Evolutionary conservation across 345 rosid genomes (phyloP).

Genomic region (Citrus unshiu): DNA sequence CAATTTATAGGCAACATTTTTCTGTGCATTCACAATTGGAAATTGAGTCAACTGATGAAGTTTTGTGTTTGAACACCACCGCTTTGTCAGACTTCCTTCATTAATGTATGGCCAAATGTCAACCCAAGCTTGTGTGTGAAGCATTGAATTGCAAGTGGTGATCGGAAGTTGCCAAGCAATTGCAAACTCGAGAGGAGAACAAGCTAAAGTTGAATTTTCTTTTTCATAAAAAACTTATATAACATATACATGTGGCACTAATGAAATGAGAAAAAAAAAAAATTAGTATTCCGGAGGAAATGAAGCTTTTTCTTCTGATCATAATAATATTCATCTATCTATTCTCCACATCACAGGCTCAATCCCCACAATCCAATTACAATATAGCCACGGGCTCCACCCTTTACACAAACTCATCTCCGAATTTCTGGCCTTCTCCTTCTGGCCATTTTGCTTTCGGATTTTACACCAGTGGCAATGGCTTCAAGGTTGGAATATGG

Average conservation of each 20-base stretch:
- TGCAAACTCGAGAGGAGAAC: not conserved
- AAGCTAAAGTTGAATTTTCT: no score
- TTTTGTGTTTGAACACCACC: no score
- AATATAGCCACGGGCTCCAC: slow-evolving; percentile 1
- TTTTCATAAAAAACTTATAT: not conserved
- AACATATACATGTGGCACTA: not conserved
- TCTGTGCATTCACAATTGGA: no score
- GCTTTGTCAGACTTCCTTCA: no score
- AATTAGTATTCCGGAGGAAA: no score
- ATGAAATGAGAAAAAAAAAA: not conserved
- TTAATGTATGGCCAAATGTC: no score
- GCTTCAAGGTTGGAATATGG: slow-evolving; percentile 6
- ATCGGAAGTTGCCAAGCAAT: not conserved
- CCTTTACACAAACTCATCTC: slow-evolving; percentile 2
- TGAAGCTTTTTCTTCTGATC: not conserved
- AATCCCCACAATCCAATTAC: not conserved
- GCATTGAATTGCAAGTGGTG: no score
- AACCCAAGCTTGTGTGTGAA: no score
- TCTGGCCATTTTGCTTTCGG: no score
- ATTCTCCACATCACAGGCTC: not conserved
- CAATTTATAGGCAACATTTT: no score
- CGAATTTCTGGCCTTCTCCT: no score
- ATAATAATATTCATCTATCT: not conserved
- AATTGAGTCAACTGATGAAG: no score
- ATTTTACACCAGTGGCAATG: not conserved